Percentiles rank a stretch among this genome's conserved stretches.
Evolutionary conservation across 805 yeast species (phyloP).

Genomic region (Lachancea waltii): DNA sequence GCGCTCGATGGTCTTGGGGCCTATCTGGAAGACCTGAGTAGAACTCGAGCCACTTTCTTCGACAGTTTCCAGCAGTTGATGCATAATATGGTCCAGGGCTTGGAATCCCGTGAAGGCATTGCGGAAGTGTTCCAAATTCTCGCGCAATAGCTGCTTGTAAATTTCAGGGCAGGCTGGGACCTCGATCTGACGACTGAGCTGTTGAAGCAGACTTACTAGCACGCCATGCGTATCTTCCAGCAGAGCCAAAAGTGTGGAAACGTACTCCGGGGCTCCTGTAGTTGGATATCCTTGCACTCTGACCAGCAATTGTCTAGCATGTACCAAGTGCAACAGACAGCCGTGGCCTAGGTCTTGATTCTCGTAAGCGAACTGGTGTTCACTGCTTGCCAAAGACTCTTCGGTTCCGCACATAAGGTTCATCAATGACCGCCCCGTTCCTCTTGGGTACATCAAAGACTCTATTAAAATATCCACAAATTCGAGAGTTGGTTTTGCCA

Average conservation of each 20-base stretch:
- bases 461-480: constrained; percentile 25
- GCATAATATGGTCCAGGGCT: constrained; percentile 12
- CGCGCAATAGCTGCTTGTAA: constrained; percentile 16
- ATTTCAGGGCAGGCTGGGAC: constrained; percentile 12
- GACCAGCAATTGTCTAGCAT: constrained; percentile 17
- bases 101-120: constrained; percentile 19
- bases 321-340: constrained; percentile 20
- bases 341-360: constrained; percentile 25
- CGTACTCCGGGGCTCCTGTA: constrained; percentile 2
- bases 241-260: constrained; percentile 7
- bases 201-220: constrained; percentile 15
- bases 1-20: constrained; percentile 10
- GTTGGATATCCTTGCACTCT: neutral
- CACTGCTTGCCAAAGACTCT: neutral
- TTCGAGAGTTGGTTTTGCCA: constrained; percentile 21
- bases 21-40: constrained; percentile 14
- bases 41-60: constrained; percentile 13
- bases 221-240: constrained; percentile 15
- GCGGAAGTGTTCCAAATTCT: constrained; percentile 18
- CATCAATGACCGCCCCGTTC: constrained; percentile 1
- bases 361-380: constrained; percentile 6
- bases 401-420: neutral
- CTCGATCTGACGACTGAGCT: constrained; percentile 18
- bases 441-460: constrained; percentile 25
- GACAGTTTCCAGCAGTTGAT: constrained; percentile 11